Evolutionary conservation across 2,329 filamentous ascomycete species (phyloP), one percentile per base, ranked within the genome.

Genomic region (Hymenoscyphus linearis): DNA sequence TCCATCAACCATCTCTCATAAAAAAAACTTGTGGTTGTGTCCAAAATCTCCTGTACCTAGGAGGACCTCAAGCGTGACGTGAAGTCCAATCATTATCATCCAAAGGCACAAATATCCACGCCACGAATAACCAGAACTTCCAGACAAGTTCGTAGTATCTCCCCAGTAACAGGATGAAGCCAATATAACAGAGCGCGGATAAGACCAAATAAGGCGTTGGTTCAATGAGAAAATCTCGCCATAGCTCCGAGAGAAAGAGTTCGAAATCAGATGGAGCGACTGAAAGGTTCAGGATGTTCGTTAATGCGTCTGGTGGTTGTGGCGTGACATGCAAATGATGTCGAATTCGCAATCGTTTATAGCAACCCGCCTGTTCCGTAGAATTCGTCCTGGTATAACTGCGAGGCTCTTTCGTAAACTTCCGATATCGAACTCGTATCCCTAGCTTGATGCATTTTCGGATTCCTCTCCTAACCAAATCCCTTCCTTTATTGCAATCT

Each of bases 181-280:
- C 67, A 9, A 68, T 50, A 55, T 70, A 70, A 18, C 60, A 60
- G 26, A 67, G 62, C 25, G 65, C 65, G 3, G 63, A 67, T 18
- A 61, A 60, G 25, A 68, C 67, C 35, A 69, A 53, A 37, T 68
- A 67, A 12, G 69, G 67, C n/a, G 67, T 70, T 36, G 67, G 69
- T 50, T 70, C 68, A 52, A 70, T 62, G 5, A 65, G 54, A 52
- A 70, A 68, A 55, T 71, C 67, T 7, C 67, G 50, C 64, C 65
- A 69, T 16, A 70, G 59, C 52, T 69, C 68, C 4, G 53, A 44
- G 35, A 68, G 58, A 62, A 66, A 70, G 6, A 62, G 47, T 54
- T 70, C 68, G 47, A 65, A 60, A 10, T 70, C 64, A 4, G 62
- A 61, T 7, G 40, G 56, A 25, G 40, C 35, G 7, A 64, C 58